Evolutionary conservation across 2,329 filamentous ascomycete species (phyloP).

Genomic region (Proliferodiscus dingleyae): DNA sequence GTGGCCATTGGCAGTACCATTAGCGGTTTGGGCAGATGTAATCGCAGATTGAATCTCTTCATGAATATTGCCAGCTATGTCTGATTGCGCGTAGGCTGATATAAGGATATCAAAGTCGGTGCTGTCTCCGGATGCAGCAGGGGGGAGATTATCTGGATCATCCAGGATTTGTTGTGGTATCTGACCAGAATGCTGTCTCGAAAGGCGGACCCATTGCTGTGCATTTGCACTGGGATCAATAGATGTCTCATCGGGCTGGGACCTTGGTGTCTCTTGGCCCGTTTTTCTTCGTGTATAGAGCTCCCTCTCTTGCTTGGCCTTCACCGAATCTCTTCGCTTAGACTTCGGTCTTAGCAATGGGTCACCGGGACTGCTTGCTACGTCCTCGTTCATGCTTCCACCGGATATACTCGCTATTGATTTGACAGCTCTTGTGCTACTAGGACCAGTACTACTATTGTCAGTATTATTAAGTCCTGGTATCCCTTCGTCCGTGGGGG

Average conservation of each 20-base stretch:
- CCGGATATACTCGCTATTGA: slow-evolving; percentile 82
- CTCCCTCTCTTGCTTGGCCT: slow-evolving; percentile 80
- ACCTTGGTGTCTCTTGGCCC: slow-evolving; percentile 57
- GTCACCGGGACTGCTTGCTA: slow-evolving; percentile 52
- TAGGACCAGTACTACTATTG: slow-evolving; percentile 67
- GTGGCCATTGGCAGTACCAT: slow-evolving; percentile 55
- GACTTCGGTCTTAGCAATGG: slow-evolving; percentile 60
- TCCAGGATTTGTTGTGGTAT: slow-evolving; percentile 60
- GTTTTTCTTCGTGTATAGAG: slow-evolving; percentile 80
- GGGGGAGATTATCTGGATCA: slow-evolving; percentile 61
- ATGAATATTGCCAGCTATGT: slow-evolving; percentile 67
- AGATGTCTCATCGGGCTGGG: slow-evolving; percentile 54
- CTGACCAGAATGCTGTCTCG: slow-evolving; percentile 45
- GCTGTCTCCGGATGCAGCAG: slow-evolving; percentile 51
- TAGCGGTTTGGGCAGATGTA: slow-evolving; percentile 58
- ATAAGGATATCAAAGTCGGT: slow-evolving; percentile 83
- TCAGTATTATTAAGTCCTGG: slow-evolving; percentile 60
- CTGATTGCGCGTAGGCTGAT: slow-evolving; percentile 68
- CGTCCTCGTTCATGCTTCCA: slow-evolving; percentile 61
- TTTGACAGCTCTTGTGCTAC: slow-evolving; percentile 83
- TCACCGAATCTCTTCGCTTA: slow-evolving; percentile 75
- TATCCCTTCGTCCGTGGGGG: slow-evolving; percentile 51
- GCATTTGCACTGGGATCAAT: slow-evolving; percentile 38
- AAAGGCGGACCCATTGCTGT: slow-evolving; percentile 57
- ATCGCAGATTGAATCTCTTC: slow-evolving; percentile 76